phyloP scores from a whole-genome alignment of 23 red algal species.

The Rhodosorus marinus region DNA sequence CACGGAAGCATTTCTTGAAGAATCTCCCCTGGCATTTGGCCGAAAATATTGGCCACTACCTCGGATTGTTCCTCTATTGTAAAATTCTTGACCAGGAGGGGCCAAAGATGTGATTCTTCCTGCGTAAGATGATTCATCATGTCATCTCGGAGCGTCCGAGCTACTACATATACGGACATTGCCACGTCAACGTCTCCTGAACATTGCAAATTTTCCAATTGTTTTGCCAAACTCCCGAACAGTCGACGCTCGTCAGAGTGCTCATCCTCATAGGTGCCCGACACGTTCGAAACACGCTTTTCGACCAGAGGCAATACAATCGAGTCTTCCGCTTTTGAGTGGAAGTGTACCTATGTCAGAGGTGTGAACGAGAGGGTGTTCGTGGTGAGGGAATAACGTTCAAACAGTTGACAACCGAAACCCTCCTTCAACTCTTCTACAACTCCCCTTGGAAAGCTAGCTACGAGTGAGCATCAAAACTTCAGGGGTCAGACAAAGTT shows the following conservation, averaged over 20 bases:
- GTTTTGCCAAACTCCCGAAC: constrained; percentile 21
- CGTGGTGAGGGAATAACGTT: too few relatives aligned
- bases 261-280: constrained; percentile 56
- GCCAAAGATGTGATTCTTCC: constrained; percentile 76
- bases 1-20: constrained; percentile 83
- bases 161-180: constrained; percentile 15
- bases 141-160: constrained; percentile 58
- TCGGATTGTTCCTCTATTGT: constrained; percentile 56
- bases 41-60: constrained; percentile 64
- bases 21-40: constrained; percentile 46
- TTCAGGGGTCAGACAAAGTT: too few relatives aligned
- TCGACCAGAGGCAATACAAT: constrained; percentile 74
- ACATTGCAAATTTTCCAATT: constrained; percentile 52
- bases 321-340: constrained; percentile 83
- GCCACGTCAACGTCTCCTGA: constrained; percentile 23
- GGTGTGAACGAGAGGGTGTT: too few relatives aligned
- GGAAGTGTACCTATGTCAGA: too few relatives aligned
- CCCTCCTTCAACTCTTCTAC: too few relatives aligned
- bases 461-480: too few relatives aligned
- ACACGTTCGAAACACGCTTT: constrained; percentile 42
- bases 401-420: too few relatives aligned
- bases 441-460: too few relatives aligned
- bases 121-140: constrained; percentile 61
- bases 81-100: constrained; percentile 69
- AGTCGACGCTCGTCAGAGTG: constrained; percentile 67